These are phyloP conservation scores for Cladosporium sp. DNA, from an alignment of 2,329 filamentous ascomycete genomes.

Conservation along the genomic window DNA sequence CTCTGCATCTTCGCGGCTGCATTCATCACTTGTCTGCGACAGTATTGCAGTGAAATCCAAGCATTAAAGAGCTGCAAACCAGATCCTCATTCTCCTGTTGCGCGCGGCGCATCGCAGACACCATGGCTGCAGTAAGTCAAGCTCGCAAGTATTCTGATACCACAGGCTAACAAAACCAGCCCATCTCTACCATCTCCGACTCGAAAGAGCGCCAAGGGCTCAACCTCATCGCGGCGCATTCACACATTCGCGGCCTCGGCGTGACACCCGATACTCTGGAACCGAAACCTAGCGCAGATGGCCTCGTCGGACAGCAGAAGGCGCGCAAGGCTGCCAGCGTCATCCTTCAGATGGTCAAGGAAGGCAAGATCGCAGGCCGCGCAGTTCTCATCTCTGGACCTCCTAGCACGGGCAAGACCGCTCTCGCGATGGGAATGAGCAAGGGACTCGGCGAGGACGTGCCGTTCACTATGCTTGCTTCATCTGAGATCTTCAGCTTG, in stretches of 20 bases:
- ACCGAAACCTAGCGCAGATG: constrained; percentile 77
- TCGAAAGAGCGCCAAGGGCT: constrained; percentile 91
- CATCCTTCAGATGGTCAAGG: constrained; percentile 97
- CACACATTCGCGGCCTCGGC: constrained; percentile 91
- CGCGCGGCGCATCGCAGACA: constrained; percentile 7
- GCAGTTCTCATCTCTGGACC: constrained; percentile 93
- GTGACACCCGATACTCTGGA: constrained; percentile 89
- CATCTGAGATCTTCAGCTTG: constrained; percentile 95
- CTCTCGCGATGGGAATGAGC: constrained; percentile 97
- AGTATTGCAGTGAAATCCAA: too few relatives aligned
- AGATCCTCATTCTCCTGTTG: background rate
- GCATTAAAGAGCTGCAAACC: too few relatives aligned
- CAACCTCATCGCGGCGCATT: constrained; percentile 97
- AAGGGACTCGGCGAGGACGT: constrained; percentile 92
- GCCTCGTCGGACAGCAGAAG: constrained; percentile 92
- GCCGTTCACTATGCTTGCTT: constrained; percentile 91
- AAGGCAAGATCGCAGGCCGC: constrained; percentile 94
- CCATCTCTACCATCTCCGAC: constrained; percentile 81
- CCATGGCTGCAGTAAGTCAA: constrained; percentile 11
- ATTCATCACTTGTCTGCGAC: too few relatives aligned
- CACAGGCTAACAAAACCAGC: constrained; percentile 31
- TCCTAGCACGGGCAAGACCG: constrained; percentile 95
- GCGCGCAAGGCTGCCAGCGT: constrained; percentile 93
- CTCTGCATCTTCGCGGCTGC: too few relatives aligned
- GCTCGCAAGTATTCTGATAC: background rate